phyloP scores from a whole-genome alignment of 495 filamentous ascomycete genomes.

The Aspergillus kassunensis region DNA sequence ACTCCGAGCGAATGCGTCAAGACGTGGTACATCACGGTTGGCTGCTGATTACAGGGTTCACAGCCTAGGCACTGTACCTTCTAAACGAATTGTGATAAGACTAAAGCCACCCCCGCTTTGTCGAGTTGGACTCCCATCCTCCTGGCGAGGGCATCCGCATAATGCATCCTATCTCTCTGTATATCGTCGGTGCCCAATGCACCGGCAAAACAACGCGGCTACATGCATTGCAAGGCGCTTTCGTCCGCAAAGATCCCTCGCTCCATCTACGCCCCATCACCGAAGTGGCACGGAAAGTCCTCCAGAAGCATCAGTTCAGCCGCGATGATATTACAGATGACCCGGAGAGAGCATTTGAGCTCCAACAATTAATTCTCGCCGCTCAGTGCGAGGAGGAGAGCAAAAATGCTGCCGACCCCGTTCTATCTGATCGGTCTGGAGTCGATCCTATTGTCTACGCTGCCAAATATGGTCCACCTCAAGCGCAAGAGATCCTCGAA shows the following conservation, averaged over 20 bases:
- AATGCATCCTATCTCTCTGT: not conserved
- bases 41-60: too few species aligned
- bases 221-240: not conserved
- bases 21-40: not conserved
- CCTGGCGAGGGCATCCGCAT: not conserved
- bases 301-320: not conserved
- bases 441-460: conserved; percentile 3
- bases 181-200: conserved; percentile 3
- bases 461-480: not conserved
- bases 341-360: not conserved
- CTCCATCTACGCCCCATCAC: not conserved
- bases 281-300: not conserved
- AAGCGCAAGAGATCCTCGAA: not conserved
- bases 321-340: not conserved
- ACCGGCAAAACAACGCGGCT: conserved; percentile 1
- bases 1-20: not conserved
- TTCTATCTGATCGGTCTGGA: conserved; percentile 1
- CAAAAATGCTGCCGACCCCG: not conserved
- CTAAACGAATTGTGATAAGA: too few species aligned
- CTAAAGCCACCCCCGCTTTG: too few species aligned
- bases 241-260: not conserved
- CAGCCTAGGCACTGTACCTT: too few species aligned
- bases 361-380: not conserved
- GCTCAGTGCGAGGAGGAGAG: not conserved
- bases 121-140: too few species aligned